Evolutionary conservation across 2,329 filamentous ascomycete species (phyloP), one percentile per base, ranked within the genome.

Genomic region (Colletotrichum eremochloae): DNA sequence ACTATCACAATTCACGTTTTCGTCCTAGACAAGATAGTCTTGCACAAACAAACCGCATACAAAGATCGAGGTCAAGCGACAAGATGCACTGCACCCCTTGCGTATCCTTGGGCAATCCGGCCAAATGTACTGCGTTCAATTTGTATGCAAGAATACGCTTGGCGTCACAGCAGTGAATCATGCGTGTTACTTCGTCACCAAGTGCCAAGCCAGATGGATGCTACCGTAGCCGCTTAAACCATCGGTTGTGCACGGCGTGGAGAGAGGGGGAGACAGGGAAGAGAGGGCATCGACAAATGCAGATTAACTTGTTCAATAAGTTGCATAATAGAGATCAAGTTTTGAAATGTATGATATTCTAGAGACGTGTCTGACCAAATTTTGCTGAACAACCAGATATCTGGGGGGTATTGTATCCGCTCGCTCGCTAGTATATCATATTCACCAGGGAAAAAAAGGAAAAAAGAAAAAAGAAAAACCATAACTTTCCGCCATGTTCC

Each of bases 371-470:
- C 50, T 44, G 31, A 48, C n/a, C n/a, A 66, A 55, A 8, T n/a
- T 70, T 69, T 63, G 42, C 58, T 50, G 56, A 71, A 56, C 50
- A 53, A 57, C 52, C 56, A 66, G 62, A 42, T 68, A 31, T 68
- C 63, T 74, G 78, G 81, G 81, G 82, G 83, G 83, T 84, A 82
- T 84, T 71, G 42, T 72, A 50, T 66, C 56, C 55, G 55, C 38
- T 63, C 65, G 44, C 65, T 50, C 65, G 65, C 65, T 63, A 9
- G 40, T 33, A 84, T 80, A 76, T 78, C 76, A 78, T 78, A 75
- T 84, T 84, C 83, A 84, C 82, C 83, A 84, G 82, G 84, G 83
- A 81, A 81, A 85, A 83, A 82, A 80, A 55, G 84, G 83, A 81
- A 81, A 85, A 83, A 82, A 80, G 62, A 63, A 84, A 83, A 81